Conservation (phyloP, 768 basidiomycete genomes). For the Phylloporus arenicola region DNA sequence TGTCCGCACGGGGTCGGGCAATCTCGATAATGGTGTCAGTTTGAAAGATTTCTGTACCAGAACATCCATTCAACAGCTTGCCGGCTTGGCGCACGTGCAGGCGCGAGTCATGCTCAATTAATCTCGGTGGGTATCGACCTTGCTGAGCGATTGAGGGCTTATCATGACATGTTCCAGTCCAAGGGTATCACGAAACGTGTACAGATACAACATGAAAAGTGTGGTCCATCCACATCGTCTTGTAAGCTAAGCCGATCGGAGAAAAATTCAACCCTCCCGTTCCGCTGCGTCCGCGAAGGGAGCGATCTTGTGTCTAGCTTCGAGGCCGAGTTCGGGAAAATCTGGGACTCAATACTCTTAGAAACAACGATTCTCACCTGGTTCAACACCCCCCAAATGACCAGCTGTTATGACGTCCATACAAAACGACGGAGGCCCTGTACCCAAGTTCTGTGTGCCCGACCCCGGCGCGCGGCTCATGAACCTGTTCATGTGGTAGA, state of each 20-base stretch:
- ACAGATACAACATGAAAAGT: neutral
- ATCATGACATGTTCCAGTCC: neutral
- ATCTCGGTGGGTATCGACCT: too few relatives aligned
- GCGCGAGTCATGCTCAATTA: neutral
- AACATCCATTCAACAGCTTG: too few relatives aligned
- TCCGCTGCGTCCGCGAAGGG: neutral
- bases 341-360: neutral
- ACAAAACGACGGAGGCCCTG: too few relatives aligned
- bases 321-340: neutral
- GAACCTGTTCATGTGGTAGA: neutral
- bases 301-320: neutral
- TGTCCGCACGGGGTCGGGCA: too few relatives aligned
- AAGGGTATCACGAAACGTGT: neutral
- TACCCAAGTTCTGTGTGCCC: neutral
- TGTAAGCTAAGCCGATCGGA: neutral
- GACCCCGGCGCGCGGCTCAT: neutral
- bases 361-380: neutral
- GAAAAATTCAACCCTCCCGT: neutral
- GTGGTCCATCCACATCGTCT: neutral
- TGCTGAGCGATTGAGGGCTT: neutral
- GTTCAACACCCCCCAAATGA: too few relatives aligned
- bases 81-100: too few relatives aligned
- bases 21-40: too few relatives aligned
- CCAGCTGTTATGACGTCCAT: neutral
- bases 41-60: neutral